Evolutionary conservation across 768 basidiomycete species (phyloP).

Genomic region (Boletales sp.): DNA sequence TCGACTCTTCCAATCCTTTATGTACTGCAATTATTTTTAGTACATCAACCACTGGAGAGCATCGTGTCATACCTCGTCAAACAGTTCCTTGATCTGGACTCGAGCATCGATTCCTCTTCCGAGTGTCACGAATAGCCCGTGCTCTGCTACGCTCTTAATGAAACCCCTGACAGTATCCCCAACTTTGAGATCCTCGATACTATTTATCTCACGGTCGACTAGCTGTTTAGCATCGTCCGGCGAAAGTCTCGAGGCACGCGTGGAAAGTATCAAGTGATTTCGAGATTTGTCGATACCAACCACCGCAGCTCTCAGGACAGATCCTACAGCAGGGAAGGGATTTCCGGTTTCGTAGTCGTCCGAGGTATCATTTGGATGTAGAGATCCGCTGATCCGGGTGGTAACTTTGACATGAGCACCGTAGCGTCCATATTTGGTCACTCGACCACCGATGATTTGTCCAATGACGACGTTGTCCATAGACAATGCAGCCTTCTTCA

Average conservation of each 20-base stretch:
- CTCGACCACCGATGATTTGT: constrained; percentile 76
- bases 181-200: constrained; percentile 56
- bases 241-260: constrained; percentile 66
- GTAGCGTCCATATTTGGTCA: constrained; percentile 65
- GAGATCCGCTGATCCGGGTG: constrained; percentile 62
- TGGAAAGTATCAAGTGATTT: constrained; percentile 76
- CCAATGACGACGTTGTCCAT: constrained; percentile 69
- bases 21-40: constrained; percentile 51
- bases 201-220: constrained; percentile 66
- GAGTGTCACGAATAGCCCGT: constrained; percentile 86
- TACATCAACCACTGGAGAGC: background rate
- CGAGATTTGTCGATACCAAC: constrained; percentile 63
- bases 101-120: constrained; percentile 84
- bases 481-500: constrained; percentile 50
- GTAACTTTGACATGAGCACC: constrained; percentile 80
- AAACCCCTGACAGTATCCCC: constrained; percentile 85
- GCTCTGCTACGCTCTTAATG: constrained; percentile 81
- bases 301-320: constrained; percentile 68
- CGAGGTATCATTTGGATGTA: constrained; percentile 77
- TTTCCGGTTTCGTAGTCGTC: constrained; percentile 71
- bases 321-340: constrained; percentile 58
- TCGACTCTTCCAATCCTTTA: constrained; percentile 91
- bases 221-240: constrained; percentile 47
- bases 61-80: constrained; percentile 61
- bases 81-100: constrained; percentile 90